phyloP scores from a whole-genome alignment of 306 rosid genomes.

The Trifolium dubium region DNA sequence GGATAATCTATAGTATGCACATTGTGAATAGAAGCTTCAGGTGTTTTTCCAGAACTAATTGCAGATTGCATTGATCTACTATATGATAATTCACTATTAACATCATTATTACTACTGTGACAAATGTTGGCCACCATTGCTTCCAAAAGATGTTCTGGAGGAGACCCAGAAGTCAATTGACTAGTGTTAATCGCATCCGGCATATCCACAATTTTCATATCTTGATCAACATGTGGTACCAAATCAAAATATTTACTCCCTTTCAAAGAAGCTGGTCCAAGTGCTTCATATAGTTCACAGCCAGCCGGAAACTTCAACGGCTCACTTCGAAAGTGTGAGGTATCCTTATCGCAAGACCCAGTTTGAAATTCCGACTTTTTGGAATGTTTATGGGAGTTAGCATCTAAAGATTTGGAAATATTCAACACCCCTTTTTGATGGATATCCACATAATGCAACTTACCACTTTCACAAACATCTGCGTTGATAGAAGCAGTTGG shows the following conservation, averaged over 20 bases:
- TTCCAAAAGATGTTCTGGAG: slow-evolving; percentile 83
- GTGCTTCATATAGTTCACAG: slow-evolving; percentile 93
- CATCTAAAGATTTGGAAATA: slow-evolving; percentile 49
- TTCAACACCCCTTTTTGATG: slow-evolving; percentile 49
- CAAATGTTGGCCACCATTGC: slow-evolving; percentile 80
- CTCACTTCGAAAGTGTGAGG: slow-evolving; percentile 39
- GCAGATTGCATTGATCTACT: slow-evolving; percentile 71
- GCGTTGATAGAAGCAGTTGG: slow-evolving; percentile 54
- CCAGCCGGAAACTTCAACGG: slow-evolving; percentile 87
- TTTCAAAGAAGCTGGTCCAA: slow-evolving; percentile 80
- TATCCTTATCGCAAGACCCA: slow-evolving; percentile 45
- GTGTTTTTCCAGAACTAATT: slow-evolving; percentile 59
- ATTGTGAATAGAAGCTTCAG: slow-evolving; percentile 67
- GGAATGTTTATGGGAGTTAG: slow-evolving; percentile 45
- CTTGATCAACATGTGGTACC: slow-evolving; percentile 52
- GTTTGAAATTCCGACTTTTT: slow-evolving; percentile 49
- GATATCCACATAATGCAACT: slow-evolving; percentile 38
- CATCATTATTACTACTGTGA: slow-evolving; percentile 63
- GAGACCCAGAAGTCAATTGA: slow-evolving; percentile 70
- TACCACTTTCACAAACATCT: slow-evolving; percentile 53
- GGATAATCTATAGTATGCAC: slow-evolving; percentile 58
- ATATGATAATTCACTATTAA: slow-evolving; percentile 62
- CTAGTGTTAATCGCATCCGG: slow-evolving; percentile 59
- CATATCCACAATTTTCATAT: slow-evolving; percentile 53
- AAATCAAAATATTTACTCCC: slow-evolving; percentile 56